Conservation (phyloP, 1,139 yeast species). For the Candida sp. region DNA sequence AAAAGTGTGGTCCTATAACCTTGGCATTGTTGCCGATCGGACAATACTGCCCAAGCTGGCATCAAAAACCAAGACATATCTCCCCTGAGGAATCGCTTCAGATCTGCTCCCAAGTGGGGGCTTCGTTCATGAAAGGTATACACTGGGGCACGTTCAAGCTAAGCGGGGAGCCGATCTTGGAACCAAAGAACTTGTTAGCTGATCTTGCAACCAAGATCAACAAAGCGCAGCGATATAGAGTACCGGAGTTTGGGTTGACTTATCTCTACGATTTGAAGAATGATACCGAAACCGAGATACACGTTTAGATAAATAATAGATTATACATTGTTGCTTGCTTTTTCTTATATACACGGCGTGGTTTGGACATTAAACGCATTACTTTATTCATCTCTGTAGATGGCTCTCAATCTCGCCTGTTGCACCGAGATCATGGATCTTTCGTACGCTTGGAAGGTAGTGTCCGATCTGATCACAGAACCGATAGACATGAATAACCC, state of each 20-base stretch:
- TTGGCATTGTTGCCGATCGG: conserved; percentile 91
- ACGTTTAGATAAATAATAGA: conserved; percentile 10
- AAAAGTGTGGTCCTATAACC: conserved; percentile 63
- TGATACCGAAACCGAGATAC: conserved; percentile 16
- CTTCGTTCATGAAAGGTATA: conserved; percentile 76
- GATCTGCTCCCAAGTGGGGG: conserved; percentile 66
- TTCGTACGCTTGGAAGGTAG: conserved; percentile 48
- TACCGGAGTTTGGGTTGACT: conserved; percentile 49
- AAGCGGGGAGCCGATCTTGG: conserved; percentile 86
- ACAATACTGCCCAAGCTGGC: conserved; percentile 96
- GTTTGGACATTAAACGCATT: conserved; percentile 3
- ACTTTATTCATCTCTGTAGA: conserved; percentile 22
- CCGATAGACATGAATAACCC: conserved; percentile 97
- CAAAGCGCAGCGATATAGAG: conserved; percentile 26
- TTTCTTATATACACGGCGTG: neutral
- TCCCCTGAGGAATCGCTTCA: conserved; percentile 78
- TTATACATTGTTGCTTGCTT: neutral
- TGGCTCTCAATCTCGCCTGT: conserved; percentile 38
- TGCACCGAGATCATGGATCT: conserved; percentile 41
- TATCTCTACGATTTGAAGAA: conserved; percentile 35
- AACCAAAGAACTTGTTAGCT: conserved; percentile 60
- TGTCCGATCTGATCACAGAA: conserved; percentile 85
- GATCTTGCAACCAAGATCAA: conserved; percentile 24
- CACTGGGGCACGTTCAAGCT: conserved; percentile 97
- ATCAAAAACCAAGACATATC: conserved; percentile 86